Evolutionary conservation across 2,329 filamentous ascomycete genomes (phyloP).

Genomic region (Claviceps sp.): DNA sequence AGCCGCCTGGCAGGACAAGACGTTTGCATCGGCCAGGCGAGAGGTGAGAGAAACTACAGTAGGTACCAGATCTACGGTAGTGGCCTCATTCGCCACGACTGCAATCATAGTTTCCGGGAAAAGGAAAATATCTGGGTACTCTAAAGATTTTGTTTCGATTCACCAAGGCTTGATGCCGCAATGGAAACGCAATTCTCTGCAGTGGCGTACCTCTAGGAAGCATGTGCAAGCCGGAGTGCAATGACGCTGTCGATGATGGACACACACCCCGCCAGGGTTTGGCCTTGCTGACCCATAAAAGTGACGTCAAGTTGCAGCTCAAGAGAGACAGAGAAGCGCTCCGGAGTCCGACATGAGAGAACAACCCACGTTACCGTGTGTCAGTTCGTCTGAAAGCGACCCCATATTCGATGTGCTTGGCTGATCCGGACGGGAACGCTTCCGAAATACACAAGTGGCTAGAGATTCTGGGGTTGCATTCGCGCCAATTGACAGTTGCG

Average conservation of each 20-base stretch:
- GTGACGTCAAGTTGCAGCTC: background rate
- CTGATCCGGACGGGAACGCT: background rate
- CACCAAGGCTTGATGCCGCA: background rate
- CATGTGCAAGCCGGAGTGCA: background rate
- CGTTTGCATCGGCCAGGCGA: background rate
- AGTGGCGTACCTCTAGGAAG: background rate
- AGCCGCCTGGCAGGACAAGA: background rate
- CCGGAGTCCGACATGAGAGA: background rate
- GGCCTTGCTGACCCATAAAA: background rate
- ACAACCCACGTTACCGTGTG: background rate
- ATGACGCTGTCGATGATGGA: background rate
- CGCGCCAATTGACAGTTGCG: background rate
- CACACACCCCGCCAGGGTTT: background rate
- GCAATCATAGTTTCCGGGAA: no score
- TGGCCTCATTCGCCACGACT: no score
- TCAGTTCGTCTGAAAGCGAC: background rate
- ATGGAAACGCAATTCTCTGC: background rate
- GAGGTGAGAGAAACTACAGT: background rate
- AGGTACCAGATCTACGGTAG: no score
- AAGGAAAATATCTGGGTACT: no score
- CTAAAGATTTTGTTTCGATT: background rate
- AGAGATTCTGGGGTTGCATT: background rate
- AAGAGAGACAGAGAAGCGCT: background rate
- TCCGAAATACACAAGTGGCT: background rate
- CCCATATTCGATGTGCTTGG: background rate